A percentile compares a stretch with the other conserved stretches of the same genome.
Conservation (phyloP, 78 protist species). For the Dictyostelium discoideum region DNA sequence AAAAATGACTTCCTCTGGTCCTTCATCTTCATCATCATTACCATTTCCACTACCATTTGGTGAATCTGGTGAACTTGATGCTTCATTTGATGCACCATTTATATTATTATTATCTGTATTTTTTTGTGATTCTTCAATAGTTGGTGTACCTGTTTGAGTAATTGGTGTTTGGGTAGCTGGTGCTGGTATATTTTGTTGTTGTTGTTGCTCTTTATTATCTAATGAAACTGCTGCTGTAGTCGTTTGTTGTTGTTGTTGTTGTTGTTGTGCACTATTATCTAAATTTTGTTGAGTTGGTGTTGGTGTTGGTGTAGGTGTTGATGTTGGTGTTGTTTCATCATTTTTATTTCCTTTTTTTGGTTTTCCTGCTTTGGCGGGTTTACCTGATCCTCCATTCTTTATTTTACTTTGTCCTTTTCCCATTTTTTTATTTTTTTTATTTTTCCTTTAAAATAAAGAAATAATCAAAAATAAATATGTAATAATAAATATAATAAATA, state of each 20-base stretch:
- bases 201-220: background rate
- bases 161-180: too few relatives aligned
- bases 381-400: constrained; percentile 5
- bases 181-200: background rate
- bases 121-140: background rate
- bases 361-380: background rate
- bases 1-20: constrained; percentile 75
- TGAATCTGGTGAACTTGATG: constrained; percentile 22
- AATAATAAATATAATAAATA: background rate
- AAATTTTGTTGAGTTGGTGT: background rate
- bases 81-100: background rate
- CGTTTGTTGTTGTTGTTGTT: constrained; percentile 5
- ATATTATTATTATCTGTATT: background rate
- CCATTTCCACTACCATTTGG: background rate
- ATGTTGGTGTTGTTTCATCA: background rate
- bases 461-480: background rate
- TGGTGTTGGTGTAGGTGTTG: background rate
- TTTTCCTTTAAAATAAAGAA: background rate
- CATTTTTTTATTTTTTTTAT: background rate
- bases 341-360: background rate
- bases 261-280: background rate
- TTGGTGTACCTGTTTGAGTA: background rate
- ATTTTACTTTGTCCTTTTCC: constrained; percentile 31
- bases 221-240: constrained; percentile 7
- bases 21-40: constrained; percentile 57